Conservation (phyloP, 2,329 filamentous ascomycete species). For the Colletotrichum zoysiae region DNA sequence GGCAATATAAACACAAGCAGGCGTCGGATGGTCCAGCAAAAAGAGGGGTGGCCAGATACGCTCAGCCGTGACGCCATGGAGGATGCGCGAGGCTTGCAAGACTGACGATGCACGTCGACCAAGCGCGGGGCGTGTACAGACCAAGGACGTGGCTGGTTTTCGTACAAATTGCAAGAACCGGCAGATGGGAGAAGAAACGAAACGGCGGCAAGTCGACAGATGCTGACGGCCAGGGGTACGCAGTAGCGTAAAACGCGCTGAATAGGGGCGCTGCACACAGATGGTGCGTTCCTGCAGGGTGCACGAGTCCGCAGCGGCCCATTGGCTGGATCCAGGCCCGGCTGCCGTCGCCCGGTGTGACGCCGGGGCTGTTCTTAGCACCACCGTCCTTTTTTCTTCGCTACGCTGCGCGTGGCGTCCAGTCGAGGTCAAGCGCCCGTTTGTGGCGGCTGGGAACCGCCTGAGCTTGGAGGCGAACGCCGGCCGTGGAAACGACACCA, state of each 20-base stretch:
- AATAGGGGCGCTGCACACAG: conserved; percentile 36
- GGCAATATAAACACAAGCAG: conserved; percentile 38
- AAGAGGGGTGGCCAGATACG: conserved; percentile 25
- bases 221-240: background rate
- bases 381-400: background rate
- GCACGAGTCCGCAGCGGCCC: conserved; percentile 5
- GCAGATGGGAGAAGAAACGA: conserved; percentile 25
- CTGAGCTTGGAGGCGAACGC: conserved; percentile 18
- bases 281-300: conserved; percentile 40
- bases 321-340: conserved; percentile 18
- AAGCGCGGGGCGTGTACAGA: too few species aligned
- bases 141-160: conserved; percentile 6
- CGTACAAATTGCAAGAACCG: background rate
- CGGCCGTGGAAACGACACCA: conserved; percentile 19
- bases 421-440: conserved; percentile 34
- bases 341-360: conserved; percentile 23
- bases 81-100: conserved; percentile 21
- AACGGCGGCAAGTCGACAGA: conserved; percentile 10
- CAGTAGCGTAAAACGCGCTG: conserved; percentile 11
- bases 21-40: background rate
- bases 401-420: conserved; percentile 39
- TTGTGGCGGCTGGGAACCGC: conserved; percentile 36
- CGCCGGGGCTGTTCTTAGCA: conserved; percentile 32
- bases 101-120: conserved; percentile 23
- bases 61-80: conserved; percentile 41